phyloP scores from a whole-genome alignment of 2,329 filamentous ascomycete genomes.

The Cladosporium sp. region DNA sequence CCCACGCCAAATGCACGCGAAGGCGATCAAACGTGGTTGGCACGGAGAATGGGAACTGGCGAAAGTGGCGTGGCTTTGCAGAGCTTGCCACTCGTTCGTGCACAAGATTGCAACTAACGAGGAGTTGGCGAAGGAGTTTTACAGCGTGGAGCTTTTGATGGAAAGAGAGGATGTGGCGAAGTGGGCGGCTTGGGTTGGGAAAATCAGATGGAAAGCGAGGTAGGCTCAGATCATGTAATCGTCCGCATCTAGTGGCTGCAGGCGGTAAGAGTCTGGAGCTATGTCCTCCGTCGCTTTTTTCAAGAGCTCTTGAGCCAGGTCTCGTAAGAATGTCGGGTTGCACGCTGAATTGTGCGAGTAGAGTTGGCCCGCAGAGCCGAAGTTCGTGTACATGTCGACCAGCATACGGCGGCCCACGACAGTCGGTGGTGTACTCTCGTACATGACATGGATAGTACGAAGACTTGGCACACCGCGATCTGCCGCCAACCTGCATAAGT shows the following conservation, averaged over 20 bases:
- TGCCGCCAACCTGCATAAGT: no score
- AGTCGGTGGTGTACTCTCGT: no score
- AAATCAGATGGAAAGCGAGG: constrained; percentile 71
- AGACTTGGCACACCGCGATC: no score
- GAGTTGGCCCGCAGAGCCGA: not conserved
- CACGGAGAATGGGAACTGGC: constrained; percentile 72
- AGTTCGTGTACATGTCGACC: no score
- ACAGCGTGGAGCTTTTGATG: constrained; percentile 70
- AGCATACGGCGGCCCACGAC: no score
- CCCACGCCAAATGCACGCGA: constrained; percentile 74
- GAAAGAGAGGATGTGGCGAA: constrained; percentile 70
- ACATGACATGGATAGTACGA: no score
- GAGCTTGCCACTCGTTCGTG: constrained; percentile 81
- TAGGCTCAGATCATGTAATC: constrained; percentile 31
- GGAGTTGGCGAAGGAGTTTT: constrained; percentile 72
- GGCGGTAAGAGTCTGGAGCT: not conserved
- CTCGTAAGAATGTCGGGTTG: not conserved
- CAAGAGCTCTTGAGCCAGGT: not conserved
- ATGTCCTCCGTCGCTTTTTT: not conserved
- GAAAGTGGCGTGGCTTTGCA: constrained; percentile 83
- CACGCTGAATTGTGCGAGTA: not conserved
- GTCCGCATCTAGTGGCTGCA: not conserved
- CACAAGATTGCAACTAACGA: constrained; percentile 76
- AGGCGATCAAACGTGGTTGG: constrained; percentile 77
- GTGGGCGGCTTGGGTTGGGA: constrained; percentile 73